These are phyloP conservation scores for Euphorbia tirucalli DNA, from an alignment of 345 rosid genomes.

Conservation along the genomic window DNA sequence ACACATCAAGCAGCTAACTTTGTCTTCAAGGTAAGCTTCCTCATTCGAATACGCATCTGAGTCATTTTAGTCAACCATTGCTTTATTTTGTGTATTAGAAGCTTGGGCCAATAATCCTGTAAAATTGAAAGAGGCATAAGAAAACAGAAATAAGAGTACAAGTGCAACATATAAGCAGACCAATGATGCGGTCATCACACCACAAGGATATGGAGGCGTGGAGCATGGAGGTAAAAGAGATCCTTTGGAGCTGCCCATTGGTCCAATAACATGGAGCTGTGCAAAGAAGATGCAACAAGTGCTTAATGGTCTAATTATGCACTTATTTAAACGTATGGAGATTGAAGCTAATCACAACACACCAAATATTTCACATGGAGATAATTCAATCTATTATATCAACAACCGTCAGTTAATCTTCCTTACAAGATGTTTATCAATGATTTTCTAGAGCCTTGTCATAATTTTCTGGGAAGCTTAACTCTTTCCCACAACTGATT, in stretches of 20 bases:
- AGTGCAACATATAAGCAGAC: neutral
- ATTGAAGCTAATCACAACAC: no score
- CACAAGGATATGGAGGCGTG: no score
- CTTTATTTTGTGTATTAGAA: slow-evolving; percentile 83
- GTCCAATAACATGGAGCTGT: no score
- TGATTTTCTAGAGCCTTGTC: slow-evolving; percentile 87
- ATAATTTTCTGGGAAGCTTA: slow-evolving; percentile 76
- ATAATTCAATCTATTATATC: no score
- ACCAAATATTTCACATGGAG: no score
- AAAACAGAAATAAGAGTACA: neutral
- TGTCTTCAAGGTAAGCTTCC: slow-evolving; percentile 85
- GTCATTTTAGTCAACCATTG: slow-evolving; percentile 96
- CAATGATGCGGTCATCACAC: no score
- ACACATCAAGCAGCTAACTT: slow-evolving; percentile 40
- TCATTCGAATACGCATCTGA: slow-evolving; percentile 96
- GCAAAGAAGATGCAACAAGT: no score
- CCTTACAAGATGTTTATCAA: slow-evolving; percentile 86
- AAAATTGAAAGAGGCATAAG: slow-evolving; percentile 4
- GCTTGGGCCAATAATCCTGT: slow-evolving; percentile 89
- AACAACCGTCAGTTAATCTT: neutral
- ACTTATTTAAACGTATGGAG: no score
- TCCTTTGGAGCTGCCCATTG: no score
- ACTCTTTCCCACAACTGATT: slow-evolving; percentile 87
- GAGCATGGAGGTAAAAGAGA: no score
- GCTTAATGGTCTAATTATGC: no score